A percentile compares a stretch with the other conserved stretches of the same genome.
These are phyloP conservation scores for Penicillium sp. DNA, from an alignment of 2,329 filamentous ascomycete species.

Conservation along the genomic window DNA sequence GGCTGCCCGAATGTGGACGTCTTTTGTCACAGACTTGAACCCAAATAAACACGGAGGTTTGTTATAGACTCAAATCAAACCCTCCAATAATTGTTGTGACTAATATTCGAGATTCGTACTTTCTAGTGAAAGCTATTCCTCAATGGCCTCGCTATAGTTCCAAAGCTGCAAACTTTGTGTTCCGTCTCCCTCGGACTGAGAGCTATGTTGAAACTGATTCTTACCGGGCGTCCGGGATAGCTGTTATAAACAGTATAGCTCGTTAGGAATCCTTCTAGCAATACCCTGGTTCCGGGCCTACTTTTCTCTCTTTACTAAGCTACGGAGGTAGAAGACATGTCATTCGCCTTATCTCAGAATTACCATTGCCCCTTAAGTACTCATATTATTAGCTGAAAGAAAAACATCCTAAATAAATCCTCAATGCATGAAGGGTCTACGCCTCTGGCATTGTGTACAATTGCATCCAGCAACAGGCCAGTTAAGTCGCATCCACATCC, in stretches of 20 bases:
- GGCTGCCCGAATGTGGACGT: conserved; percentile 38
- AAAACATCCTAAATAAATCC: no score
- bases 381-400: no score
- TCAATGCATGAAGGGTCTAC: not conserved
- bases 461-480: conserved; percentile 5
- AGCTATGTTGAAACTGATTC: conserved; percentile 34
- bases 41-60: conserved; percentile 35
- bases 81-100: no score
- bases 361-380: no score
- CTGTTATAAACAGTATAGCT: conserved; percentile 32
- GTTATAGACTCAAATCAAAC: no score
- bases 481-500: not conserved
- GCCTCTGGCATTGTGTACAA: not conserved
- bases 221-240: conserved; percentile 31
- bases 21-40: conserved; percentile 33
- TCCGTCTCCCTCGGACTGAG: conserved; percentile 28
- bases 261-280: no score
- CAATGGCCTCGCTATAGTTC: conserved; percentile 30
- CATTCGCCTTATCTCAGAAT: no score
- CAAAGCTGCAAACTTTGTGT: conserved; percentile 30
- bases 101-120: no score
- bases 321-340: no score
- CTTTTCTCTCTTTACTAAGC: no score
- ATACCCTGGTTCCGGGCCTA: no score
- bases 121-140: conserved; percentile 25